Evolutionary conservation across 768 basidiomycete genomes (phyloP).

Genomic region (Hydnum rufescens): DNA sequence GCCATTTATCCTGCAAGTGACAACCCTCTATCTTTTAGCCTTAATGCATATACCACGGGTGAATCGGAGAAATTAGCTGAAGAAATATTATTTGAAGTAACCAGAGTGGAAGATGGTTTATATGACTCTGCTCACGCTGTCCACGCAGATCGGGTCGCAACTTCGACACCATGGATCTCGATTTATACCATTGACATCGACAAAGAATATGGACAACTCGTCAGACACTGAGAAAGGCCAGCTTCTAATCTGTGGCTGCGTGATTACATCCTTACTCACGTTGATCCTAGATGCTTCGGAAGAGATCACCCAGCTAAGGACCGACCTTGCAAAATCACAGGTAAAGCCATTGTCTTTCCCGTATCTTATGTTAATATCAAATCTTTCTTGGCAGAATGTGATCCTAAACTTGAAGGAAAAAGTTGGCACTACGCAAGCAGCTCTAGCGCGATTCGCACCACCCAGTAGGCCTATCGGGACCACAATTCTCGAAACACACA

Average conservation of each 20-base stretch:
- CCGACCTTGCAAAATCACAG: background rate
- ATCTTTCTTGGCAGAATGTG: too few relatives aligned
- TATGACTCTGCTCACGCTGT: background rate
- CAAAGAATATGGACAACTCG: background rate
- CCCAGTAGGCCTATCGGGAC: too few relatives aligned
- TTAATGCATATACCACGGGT: background rate
- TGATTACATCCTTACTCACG: background rate
- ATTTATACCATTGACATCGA: background rate
- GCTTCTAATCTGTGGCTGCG: background rate
- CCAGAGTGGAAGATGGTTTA: background rate
- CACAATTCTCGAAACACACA: too few relatives aligned
- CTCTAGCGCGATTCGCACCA: too few relatives aligned
- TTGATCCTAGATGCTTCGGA: too few relatives aligned
- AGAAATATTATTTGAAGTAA: background rate
- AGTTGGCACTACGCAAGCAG: conserved; percentile 49
- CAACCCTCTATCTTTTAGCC: background rate
- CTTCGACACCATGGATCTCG: background rate
- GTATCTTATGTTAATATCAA: too few relatives aligned
- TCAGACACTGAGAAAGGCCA: background rate
- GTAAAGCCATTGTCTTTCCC: too few relatives aligned
- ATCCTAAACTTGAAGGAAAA: conserved; percentile 79
- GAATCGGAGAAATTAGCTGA: background rate
- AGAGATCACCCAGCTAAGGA: background rate
- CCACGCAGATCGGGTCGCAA: background rate
- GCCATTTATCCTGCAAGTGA: background rate